Conservation (phyloP, 306 rosid species). For the Prinsepia uniflora region DNA sequence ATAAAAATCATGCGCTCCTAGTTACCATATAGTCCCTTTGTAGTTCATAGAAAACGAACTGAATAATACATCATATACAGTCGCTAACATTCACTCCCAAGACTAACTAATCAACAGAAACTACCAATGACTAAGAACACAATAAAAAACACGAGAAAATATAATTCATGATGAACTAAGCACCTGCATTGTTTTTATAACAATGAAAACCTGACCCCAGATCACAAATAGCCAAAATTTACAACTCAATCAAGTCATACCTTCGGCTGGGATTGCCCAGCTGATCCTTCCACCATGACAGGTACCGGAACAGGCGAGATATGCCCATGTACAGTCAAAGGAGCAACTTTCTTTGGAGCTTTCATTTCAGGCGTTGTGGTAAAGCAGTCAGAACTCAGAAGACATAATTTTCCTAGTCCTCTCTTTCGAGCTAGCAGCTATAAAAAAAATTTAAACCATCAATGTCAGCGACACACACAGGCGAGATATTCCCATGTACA, state of each 20-base stretch:
- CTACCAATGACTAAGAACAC: too few species aligned
- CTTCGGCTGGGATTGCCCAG: conserved; percentile 54
- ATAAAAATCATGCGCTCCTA: too few species aligned
- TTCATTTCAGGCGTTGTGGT: conserved; percentile 92
- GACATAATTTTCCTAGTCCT: conserved; percentile 81
- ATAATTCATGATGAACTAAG: not conserved
- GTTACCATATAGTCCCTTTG: too few species aligned
- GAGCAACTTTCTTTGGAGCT: conserved; percentile 72
- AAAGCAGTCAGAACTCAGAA: conserved; percentile 74
- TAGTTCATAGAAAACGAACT: too few species aligned
- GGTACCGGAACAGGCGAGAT: conserved; percentile 27
- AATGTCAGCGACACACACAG: not conserved
- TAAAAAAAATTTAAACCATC: conserved; percentile 1
- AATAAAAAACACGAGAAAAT: not conserved
- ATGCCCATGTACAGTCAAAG: conserved; percentile 65
- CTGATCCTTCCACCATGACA: conserved; percentile 43
- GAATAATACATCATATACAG: too few species aligned
- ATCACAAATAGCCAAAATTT: not conserved
- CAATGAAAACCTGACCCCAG: not conserved
- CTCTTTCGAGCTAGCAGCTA: conserved; percentile 80
- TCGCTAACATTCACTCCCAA: too few species aligned
- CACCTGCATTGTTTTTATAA: not conserved
- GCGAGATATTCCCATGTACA: too few species aligned
- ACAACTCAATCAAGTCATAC: conserved; percentile 33
- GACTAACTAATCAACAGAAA: too few species aligned